phyloP scores from a whole-genome alignment of 257 asterid genomes.

The Orobanche coerulescens region DNA sequence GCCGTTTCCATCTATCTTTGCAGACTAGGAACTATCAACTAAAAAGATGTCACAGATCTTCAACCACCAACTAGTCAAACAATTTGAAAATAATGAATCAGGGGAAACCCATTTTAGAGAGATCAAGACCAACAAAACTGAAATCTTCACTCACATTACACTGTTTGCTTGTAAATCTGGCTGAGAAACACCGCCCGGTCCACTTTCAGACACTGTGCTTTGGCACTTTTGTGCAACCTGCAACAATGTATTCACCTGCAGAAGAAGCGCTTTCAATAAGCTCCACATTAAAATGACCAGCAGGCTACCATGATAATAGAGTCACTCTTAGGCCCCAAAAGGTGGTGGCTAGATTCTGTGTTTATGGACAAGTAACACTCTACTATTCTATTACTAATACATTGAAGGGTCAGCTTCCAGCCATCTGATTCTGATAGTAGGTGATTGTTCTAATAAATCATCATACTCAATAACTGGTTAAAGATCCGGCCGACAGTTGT shows the following conservation, averaged over 20 bases:
- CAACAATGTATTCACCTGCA: conserved; percentile 84
- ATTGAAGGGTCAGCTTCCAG: background rate
- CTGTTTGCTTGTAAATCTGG: conserved; percentile 86
- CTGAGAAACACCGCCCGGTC: conserved; percentile 76
- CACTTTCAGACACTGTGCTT: conserved; percentile 77
- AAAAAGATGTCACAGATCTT: background rate
- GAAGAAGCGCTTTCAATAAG: conserved; percentile 15
- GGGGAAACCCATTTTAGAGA: background rate
- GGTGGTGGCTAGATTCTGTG: background rate
- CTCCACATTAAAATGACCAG: background rate
- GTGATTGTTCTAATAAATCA: background rate
- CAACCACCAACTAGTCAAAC: background rate
- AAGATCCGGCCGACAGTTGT: background rate
- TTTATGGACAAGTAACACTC: background rate
- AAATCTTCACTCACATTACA: conserved; percentile 55
- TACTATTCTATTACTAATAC: background rate
- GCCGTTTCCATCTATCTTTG: background rate
- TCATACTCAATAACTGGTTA: background rate
- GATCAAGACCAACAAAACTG: background rate
- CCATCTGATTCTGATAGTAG: background rate
- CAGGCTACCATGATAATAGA: background rate
- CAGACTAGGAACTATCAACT: background rate
- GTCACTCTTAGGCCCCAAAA: background rate
- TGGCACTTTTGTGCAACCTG: conserved; percentile 98
- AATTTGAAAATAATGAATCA: background rate